phyloP scores from a whole-genome alignment of 768 basidiomycete species.

The Boletus subparvulus region DNA sequence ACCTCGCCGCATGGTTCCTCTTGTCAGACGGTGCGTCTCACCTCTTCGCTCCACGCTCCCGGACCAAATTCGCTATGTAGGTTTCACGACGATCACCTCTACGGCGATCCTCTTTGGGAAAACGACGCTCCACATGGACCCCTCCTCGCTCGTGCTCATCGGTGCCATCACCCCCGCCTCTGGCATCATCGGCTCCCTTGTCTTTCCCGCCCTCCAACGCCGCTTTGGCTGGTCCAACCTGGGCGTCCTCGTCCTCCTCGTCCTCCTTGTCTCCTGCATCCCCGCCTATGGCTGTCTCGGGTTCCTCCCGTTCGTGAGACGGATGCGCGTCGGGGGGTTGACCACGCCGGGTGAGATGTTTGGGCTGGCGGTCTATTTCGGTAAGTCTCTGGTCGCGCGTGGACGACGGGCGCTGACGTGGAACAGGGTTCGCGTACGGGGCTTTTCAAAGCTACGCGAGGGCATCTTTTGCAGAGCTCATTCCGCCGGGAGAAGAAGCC shows the following conservation, averaged over 20 bases:
- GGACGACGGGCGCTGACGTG: neutral
- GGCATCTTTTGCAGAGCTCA: conserved; percentile 81
- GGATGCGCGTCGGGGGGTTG: conserved; percentile 62
- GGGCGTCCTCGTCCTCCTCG: conserved; percentile 61
- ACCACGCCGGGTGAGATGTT: conserved; percentile 86
- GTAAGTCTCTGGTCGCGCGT: too few relatives aligned
- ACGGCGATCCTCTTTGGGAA: conserved; percentile 93
- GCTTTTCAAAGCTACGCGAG: conserved; percentile 91
- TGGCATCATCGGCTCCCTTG: conserved; percentile 83
- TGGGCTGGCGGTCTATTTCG: conserved; percentile 77
- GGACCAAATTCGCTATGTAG: conserved; percentile 35
- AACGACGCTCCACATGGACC: conserved; percentile 77
- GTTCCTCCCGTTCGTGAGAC: conserved; percentile 57
- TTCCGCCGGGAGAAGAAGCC: conserved; percentile 87
- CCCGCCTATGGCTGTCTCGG: conserved; percentile 84
- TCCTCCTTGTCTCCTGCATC: conserved; percentile 63
- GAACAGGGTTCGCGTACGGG: conserved; percentile 69
- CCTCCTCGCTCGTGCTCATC: conserved; percentile 75
- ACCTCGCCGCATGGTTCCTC: conserved; percentile 92
- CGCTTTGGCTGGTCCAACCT: conserved; percentile 65
- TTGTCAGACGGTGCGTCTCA: conserved; percentile 75
- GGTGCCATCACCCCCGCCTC: conserved; percentile 74
- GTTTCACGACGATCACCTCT: conserved; percentile 89
- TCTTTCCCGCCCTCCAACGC: conserved; percentile 75
- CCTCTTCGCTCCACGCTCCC: neutral